Base-by-base conservation (phyloP, 2,329 filamentous ascomycete species). In the Botrytis cinerea region DNA sequence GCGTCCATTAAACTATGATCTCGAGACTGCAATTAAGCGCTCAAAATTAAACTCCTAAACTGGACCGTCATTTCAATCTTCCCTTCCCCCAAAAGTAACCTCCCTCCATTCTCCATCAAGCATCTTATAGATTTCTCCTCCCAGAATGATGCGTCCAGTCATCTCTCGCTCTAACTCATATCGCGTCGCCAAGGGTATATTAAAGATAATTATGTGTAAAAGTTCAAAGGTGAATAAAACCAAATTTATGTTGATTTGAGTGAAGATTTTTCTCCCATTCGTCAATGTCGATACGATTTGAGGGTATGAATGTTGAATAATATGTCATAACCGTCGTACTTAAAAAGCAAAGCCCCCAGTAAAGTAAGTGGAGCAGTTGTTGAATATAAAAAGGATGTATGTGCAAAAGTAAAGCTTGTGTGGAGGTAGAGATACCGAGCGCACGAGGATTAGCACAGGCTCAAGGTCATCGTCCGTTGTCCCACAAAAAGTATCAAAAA, bases 361-460 rank as follows among this genome's bases (percentile, higher is more conserved):
- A 57, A 25, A 72, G 69, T 59, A 43, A 72, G 64, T 74, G 68
- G 75, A 67, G 74, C 66, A 43, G 63, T 74, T 43, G 75, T 74
- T 72, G 75, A 75, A 75, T 71, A 60, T 71, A 48, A 59, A 74
- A 73, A 68, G 45, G 45, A 73, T 71, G 66, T 77, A 77, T 77
- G 75, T 76, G 75, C 75, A 77, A 40, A 66, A 74, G 48, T n/a
- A 40, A 54, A 40, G 64, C 64, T 16, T 67, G 32, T 64, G 77
- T 48, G 78, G 69, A 48, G 70, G 57, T 70, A 45, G 73, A 74
- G 76, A 76, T 72, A 78, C 78, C 78, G 79, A 80, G 78, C 78
- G 75, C 78, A 79, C 77, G 78, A 79, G 78, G 77, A 76, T 77
- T 77, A 75, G 75, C 78, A 78, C 78, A 79, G 79, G 78, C 79